Base-by-base conservation (phyloP, 2,329 filamentous ascomycete genomes). In the Claviceps africana region DNA sequence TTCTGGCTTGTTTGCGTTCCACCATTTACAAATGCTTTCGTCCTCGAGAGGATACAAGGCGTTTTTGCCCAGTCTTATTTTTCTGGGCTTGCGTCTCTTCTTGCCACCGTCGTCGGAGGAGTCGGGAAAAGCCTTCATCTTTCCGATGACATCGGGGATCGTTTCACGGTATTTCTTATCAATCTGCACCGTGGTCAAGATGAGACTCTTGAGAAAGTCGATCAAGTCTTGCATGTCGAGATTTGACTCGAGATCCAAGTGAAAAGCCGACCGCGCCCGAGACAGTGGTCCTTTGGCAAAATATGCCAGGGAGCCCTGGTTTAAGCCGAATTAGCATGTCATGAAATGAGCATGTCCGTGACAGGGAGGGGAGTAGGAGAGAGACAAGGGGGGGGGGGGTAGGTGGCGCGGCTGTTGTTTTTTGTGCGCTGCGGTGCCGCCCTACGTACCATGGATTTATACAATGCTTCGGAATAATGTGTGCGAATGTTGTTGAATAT, bases 231-330 rank as follows among this genome's bases (percentile, higher is more conserved):
- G 68, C 65, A 83, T 79, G 42, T 81, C 73, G 21, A 83, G 67
- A 22, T 74, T 77, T 7, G 76, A 70, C 62, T 83, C 79, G 50
- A 77, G 77, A 55, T 81, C 77, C 15, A 81, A 68, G 53, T 82
- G 79, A 56, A 88, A 88, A 15, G 82, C 78, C 47, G 83, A 84
- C 54, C 86, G 78, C 46, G 85, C 83, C 58, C 86, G 77, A 45
- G 86, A 87, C 21, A 93, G 70, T 1, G 87, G 85, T 0, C 86
- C 87, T 69, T 93, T 93, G 21, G 83, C 83, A 66, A 91, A 90
- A 65, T 90, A 93, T 53, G 86, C 86, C 53, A 91, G 70, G 3
- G 86, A 88, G 35, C 85, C 86, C 76, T 86, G 17, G 13, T 35
- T 17, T 4, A 35, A 31, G n/a, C 33, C 19, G 2, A 63, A 19